Conservation (phyloP, 139 green algal genomes). For the Coccomyxa sp. region DNA sequence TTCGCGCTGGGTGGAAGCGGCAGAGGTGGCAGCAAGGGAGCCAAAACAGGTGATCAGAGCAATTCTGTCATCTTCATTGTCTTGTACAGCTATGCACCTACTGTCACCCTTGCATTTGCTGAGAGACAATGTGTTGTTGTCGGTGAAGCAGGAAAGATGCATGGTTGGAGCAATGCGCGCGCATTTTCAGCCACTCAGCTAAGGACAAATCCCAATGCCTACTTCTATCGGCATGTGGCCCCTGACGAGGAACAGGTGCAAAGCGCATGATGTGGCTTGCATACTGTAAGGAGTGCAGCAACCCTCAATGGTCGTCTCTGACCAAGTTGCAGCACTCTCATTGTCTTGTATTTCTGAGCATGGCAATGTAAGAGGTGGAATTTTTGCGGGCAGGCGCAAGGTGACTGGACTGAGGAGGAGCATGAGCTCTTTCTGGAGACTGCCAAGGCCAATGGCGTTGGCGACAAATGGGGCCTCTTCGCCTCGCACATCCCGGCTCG, state of each 20-base stretch:
- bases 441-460: slow-evolving; percentile 45
- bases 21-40: slow-evolving; percentile 37
- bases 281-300: too few species aligned
- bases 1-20: slow-evolving; percentile 53
- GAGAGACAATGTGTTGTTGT: background rate
- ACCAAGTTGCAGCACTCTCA: too few species aligned
- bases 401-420: slow-evolving; percentile 65
- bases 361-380: too few species aligned
- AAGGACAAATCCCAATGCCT: slow-evolving; percentile 72
- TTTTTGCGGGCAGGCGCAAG: slow-evolving; percentile 17
- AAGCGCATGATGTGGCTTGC: background rate
- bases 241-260: slow-evolving; percentile 44
- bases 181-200: slow-evolving; percentile 51
- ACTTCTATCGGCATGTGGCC: slow-evolving; percentile 69
- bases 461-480: slow-evolving; percentile 79
- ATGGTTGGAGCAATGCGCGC: slow-evolving; percentile 50
- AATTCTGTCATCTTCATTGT: background rate
- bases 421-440: slow-evolving; percentile 54
- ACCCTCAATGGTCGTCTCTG: too few species aligned
- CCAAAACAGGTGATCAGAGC: slow-evolving; percentile 18
- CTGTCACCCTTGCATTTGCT: background rate
- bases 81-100: background rate
- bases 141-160: background rate
- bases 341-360: too few species aligned
- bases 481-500: slow-evolving; percentile 56